Percentiles rank a stretch among this genome's conserved stretches.
phyloP scores from a whole-genome alignment of 257 asterid genomes.

The Salvia rosmarinus region DNA sequence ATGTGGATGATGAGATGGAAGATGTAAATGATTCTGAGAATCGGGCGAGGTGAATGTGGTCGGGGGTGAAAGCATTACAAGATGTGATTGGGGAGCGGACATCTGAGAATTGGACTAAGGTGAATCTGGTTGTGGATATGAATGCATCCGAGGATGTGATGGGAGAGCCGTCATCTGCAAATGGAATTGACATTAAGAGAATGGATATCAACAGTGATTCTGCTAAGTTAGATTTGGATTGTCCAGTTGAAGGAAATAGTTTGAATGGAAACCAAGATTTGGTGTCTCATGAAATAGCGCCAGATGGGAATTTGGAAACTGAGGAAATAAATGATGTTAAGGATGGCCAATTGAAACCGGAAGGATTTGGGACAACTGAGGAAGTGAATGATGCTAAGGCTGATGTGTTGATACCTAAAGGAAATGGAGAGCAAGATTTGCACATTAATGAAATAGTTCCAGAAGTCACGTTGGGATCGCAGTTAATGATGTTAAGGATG shows the following conservation, averaged over 20 bases:
- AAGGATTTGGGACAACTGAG: conserved; percentile 35
- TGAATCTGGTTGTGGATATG: conserved; percentile 29
- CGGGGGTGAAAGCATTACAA: conserved; percentile 29
- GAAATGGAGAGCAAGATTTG: too few relatives aligned
- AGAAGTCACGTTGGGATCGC: too few relatives aligned
- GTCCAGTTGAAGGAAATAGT: conserved; percentile 24
- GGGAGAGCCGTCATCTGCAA: conserved; percentile 30
- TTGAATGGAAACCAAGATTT: conserved; percentile 27
- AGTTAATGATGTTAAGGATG: too few relatives aligned
- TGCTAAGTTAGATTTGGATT: conserved; percentile 16
- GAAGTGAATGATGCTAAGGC: too few relatives aligned
- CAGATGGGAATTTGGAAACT: conserved; percentile 30
- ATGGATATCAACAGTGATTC: conserved; percentile 13
- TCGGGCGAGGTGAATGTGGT: conserved; percentile 14
- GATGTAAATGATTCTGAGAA: conserved; percentile 23
- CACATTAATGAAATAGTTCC: too few relatives aligned
- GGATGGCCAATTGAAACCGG: conserved; percentile 30
- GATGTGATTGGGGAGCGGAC: conserved; percentile 24
- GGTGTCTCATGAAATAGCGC: conserved; percentile 26
- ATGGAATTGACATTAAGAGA: conserved; percentile 27
- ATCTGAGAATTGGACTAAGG: conserved; percentile 4
- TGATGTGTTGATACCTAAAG: too few relatives aligned
- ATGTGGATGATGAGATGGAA: conserved; percentile 40
- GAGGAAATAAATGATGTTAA: conserved; percentile 33
- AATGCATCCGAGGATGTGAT: conserved; percentile 6